phyloP scores from a whole-genome alignment of 2,329 filamentous ascomycete species.

The Fonsecaea nubica region DNA sequence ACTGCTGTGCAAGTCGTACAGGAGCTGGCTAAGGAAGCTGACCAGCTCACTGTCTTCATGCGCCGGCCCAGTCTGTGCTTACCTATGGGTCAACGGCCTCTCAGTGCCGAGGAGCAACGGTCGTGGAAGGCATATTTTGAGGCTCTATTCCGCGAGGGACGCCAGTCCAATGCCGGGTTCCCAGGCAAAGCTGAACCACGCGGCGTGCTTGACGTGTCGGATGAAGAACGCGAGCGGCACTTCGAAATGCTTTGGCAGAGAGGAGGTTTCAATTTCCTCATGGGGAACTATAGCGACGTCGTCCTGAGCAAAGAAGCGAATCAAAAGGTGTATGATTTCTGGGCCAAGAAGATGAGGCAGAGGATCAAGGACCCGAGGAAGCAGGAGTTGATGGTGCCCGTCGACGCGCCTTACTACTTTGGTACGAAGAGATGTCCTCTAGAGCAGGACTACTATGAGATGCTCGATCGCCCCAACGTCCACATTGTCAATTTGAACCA shows the following conservation, averaged over 20 bases:
- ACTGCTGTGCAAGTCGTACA: slow-evolving; percentile 70
- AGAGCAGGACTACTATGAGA: slow-evolving; percentile 61
- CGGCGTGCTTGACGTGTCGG: slow-evolving; percentile 38
- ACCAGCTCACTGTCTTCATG: slow-evolving; percentile 61
- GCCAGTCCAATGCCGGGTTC: slow-evolving; percentile 65
- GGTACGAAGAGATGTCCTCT: slow-evolving; percentile 59
- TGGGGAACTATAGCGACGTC: slow-evolving; percentile 61
- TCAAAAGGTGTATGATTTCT: slow-evolving; percentile 62
- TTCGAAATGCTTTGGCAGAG: slow-evolving; percentile 58
- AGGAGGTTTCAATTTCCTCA: slow-evolving; percentile 63
- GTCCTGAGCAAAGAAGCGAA: slow-evolving; percentile 58
- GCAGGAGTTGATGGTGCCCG: slow-evolving; percentile 61
- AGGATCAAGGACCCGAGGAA: slow-evolving; percentile 59
- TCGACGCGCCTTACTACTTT: slow-evolving; percentile 61
- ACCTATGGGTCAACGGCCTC: slow-evolving; percentile 62
- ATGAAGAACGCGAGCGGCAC: slow-evolving; percentile 48
- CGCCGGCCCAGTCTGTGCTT: slow-evolving; percentile 70
- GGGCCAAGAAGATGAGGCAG: slow-evolving; percentile 59
- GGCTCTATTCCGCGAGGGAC: slow-evolving; percentile 60
- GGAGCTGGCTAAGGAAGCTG: slow-evolving; percentile 61
- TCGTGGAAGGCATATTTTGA: slow-evolving; percentile 56
- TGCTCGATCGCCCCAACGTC: slow-evolving; percentile 56
- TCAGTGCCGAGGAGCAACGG: slow-evolving; percentile 60
- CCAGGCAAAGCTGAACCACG: slow-evolving; percentile 61
- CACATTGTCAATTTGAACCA: slow-evolving; percentile 54